phyloP scores from a whole-genome alignment of 352 stramenopile species.

The Aphanomyces euteiches region DNA sequence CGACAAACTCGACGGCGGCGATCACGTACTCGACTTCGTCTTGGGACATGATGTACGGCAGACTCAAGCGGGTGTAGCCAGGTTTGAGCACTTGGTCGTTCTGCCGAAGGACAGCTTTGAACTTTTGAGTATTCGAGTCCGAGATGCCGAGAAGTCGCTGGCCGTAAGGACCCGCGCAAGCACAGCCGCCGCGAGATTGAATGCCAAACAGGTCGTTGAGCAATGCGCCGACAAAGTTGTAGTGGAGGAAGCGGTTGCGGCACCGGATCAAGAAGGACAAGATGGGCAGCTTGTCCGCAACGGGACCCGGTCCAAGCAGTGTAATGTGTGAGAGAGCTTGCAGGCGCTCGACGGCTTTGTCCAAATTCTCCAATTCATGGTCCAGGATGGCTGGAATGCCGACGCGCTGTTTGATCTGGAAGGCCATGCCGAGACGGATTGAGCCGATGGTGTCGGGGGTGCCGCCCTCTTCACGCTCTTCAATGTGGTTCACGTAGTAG shows the following conservation, averaged over 20 bases:
- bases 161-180: constrained; percentile 91
- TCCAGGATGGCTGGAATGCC: constrained; percentile 33
- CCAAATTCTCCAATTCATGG: constrained; percentile 27
- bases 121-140: constrained; percentile 38
- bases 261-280: constrained; percentile 86
- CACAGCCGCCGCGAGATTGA: constrained; percentile 88
- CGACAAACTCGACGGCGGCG: constrained; percentile 78
- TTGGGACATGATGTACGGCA: constrained; percentile 56
- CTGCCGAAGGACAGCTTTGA: constrained; percentile 50
- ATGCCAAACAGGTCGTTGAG: constrained; percentile 95
- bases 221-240: constrained; percentile 91
- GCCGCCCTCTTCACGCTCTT: constrained; percentile 90
- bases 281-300: constrained; percentile 52
- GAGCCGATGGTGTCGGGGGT: constrained; percentile 88
- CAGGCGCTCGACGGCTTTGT: background rate
- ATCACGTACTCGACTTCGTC: constrained; percentile 87
- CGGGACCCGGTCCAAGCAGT: constrained; percentile 2
- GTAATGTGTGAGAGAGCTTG: constrained; percentile 25
- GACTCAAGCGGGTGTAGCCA: constrained; percentile 84
- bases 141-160: constrained; percentile 80
- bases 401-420: constrained; percentile 62
- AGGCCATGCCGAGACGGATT: constrained; percentile 76
- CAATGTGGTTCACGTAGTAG: constrained; percentile 78
- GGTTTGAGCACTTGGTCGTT: constrained; percentile 73
- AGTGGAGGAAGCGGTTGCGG: constrained; percentile 40